Conservation (phyloP, 768 basidiomycete species). For the Hericium alpestre region DNA sequence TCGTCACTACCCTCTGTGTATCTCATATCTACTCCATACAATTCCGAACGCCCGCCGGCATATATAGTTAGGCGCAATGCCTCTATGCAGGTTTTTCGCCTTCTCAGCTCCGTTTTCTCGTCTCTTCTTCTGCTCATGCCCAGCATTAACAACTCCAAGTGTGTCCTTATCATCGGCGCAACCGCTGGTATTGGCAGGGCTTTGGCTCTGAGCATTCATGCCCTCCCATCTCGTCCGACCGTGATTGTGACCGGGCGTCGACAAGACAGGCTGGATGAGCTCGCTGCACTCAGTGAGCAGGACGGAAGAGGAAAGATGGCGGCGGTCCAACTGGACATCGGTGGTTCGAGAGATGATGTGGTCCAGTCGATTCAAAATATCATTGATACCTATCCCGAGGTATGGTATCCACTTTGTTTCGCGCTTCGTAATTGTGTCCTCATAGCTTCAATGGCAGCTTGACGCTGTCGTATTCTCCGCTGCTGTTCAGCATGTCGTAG, state of each 20-base stretch:
- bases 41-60: background rate
- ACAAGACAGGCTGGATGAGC: conserved; percentile 41
- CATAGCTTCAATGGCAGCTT: conserved; percentile 25
- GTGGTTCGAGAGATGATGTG: conserved; percentile 26
- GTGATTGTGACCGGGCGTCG: conserved; percentile 45
- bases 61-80: background rate
- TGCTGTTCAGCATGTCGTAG: conserved; percentile 39
- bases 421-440: background rate
- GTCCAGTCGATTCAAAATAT: conserved; percentile 32
- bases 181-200: conserved; percentile 50
- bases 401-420: conserved; percentile 15
- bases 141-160: conserved; percentile 36
- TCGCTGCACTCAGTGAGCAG: conserved; percentile 20
- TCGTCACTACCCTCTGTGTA: background rate
- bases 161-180: conserved; percentile 45
- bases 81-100: no score
- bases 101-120: background rate
- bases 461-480: conserved; percentile 46
- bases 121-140: conserved; percentile 13
- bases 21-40: background rate
- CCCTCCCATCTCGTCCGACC: conserved; percentile 35
- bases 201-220: conserved; percentile 39
- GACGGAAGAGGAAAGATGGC: conserved; percentile 24
- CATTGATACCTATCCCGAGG: conserved; percentile 38
- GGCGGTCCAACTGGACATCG: conserved; percentile 34